Conservation (phyloP, 768 basidiomycete species). For the Panaeolus papilionaceus region DNA sequence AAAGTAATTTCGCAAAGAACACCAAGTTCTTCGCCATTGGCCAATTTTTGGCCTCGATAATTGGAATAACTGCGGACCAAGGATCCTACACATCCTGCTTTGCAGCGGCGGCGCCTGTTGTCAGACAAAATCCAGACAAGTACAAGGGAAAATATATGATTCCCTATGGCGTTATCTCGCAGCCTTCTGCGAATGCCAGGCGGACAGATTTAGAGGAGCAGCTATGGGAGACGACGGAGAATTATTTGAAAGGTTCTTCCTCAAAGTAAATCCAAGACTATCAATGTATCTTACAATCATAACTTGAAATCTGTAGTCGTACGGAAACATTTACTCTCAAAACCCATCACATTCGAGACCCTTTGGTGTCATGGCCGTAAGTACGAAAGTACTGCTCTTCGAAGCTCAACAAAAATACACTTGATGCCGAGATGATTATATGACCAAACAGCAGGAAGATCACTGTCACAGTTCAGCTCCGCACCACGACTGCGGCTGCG, state of each 20-base stretch:
- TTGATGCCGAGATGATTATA: no score
- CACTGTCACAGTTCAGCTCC: no score
- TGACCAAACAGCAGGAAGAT: no score
- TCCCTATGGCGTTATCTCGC: constrained; percentile 36
- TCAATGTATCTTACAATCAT: background rate
- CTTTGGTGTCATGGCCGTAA: no score
- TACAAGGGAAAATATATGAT: constrained; percentile 45
- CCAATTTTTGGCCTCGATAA: constrained; percentile 24
- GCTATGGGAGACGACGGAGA: constrained; percentile 42
- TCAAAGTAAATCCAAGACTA: background rate
- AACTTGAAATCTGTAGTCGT: no score
- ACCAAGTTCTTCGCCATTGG: constrained; percentile 20
- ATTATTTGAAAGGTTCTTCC: constrained; percentile 13
- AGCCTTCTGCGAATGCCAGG: constrained; percentile 34
- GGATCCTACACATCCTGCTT: constrained; percentile 42
- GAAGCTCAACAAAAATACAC: no score
- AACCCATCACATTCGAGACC: no score
- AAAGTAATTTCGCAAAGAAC: constrained; percentile 32
- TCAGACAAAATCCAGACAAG: constrained; percentile 36
- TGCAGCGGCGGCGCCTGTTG: constrained; percentile 43
- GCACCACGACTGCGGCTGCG: no score
- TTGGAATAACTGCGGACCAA: constrained; percentile 31
- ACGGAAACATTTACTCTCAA: no score
- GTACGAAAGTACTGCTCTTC: no score
- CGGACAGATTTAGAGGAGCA: constrained; percentile 40